These are phyloP conservation scores for Antitrichia curtipendula DNA, from an alignment of 225 moss, liverwort and hornwort species.

Conservation along the genomic window DNA sequence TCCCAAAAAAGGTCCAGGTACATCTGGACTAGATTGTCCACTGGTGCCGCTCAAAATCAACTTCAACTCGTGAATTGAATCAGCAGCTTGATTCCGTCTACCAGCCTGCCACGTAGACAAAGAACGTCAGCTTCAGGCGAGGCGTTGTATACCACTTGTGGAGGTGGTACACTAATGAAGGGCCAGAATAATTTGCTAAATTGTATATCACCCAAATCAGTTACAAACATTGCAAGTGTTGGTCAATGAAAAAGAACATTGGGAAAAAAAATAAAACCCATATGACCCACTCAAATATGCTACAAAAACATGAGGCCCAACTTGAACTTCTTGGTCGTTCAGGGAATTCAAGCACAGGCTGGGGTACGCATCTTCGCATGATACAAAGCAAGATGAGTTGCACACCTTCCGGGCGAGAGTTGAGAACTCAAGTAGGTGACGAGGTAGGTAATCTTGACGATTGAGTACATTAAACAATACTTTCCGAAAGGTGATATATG, in stretches of 20 bases:
- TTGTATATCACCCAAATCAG: not conserved
- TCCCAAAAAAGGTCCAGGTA: conserved; percentile 2
- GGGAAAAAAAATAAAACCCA: not conserved
- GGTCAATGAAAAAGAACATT: not conserved
- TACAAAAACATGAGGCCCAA: not conserved
- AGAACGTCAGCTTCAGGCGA: not conserved
- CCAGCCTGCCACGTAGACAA: conserved; percentile 51
- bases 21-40: conserved; percentile 1
- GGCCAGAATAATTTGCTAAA: not conserved
- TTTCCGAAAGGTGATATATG: conserved; percentile 77
- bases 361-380: not conserved
- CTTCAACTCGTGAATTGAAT: conserved; percentile 76
- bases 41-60: conserved; percentile 20
- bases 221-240: not conserved
- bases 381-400: not conserved
- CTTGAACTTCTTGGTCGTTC: not conserved
- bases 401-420: conserved; percentile 84
- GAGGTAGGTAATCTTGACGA: conserved; percentile 60
- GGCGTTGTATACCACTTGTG: not conserved
- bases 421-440: conserved; percentile 82
- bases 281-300: not conserved
- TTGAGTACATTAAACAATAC: conserved; percentile 70
- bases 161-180: not conserved
- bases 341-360: not conserved
- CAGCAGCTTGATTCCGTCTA: conserved; percentile 80